A percentile compares a stretch with the other conserved stretches of the same genome.
These are phyloP conservation scores for Chenopodium suecicum DNA, from an alignment of 148 eudicot species.

Conservation along the genomic window DNA sequence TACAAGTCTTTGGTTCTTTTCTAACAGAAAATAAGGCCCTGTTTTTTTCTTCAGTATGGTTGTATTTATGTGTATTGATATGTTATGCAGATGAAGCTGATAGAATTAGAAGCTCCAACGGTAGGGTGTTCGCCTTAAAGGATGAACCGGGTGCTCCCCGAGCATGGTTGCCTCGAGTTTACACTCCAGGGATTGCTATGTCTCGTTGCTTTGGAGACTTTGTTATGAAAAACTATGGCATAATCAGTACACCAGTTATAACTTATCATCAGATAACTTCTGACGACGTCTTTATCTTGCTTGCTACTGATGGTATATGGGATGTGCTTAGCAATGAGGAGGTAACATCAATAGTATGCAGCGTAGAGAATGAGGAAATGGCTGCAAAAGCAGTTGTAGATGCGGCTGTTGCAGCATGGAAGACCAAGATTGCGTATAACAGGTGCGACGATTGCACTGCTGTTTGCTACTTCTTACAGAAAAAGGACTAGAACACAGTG, in stretches of 20 bases:
- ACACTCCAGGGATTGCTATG: neutral
- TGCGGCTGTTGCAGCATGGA: constrained; percentile 33
- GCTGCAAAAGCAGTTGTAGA: constrained; percentile 32
- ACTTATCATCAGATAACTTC: neutral
- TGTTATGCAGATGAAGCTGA: neutral
- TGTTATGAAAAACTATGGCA: neutral
- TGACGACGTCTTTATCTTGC: constrained; percentile 38
- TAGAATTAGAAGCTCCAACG: neutral
- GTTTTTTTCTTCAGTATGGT: neutral
- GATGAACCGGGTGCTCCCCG: neutral
- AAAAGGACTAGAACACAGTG: neutral
- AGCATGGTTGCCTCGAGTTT: neutral
- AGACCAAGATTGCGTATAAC: constrained; percentile 2
- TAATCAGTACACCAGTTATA: neutral
- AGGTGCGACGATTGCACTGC: constrained; percentile 38
- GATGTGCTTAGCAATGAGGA: constrained; percentile 37
- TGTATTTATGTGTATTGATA: no score
- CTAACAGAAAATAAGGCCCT: neutral
- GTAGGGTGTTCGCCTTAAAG: neutral
- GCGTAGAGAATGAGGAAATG: constrained; percentile 21
- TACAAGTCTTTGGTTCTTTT: neutral
- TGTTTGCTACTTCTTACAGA: constrained; percentile 31
- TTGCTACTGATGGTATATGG: constrained; percentile 81
- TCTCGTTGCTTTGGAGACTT: neutral
- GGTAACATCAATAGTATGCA: constrained; percentile 26